Base-by-base conservation (phyloP, 768 basidiomycete genomes). In the Leccinum sublutescens region DNA sequence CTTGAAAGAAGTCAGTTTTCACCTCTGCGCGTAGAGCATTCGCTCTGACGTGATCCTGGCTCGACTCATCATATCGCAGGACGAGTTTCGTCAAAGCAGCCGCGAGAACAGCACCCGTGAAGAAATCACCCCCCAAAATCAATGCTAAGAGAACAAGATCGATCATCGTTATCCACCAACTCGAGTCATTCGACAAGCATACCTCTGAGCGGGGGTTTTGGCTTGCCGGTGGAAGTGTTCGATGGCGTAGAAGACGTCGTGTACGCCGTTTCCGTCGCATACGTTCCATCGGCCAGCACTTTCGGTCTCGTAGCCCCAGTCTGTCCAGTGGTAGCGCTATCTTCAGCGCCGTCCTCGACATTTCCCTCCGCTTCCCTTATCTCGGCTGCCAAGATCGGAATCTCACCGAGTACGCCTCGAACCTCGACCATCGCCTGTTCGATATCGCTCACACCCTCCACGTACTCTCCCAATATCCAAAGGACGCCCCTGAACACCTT, bases 391-490 rank as follows among this genome's bases (percentile, higher is more conserved):
- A 98, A 76, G 56, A 99, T 98, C 5, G 97, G 97, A n/a, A 99
- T 90, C 77, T 99, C 97, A 14, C 97, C 96, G 36, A 99, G 75
- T 14, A 93, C 88, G 69, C 87, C 86, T 56, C 95, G 80, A 48
- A 98, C 80, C 72, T 93, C 91, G 50, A 78, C 78, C 81, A 97
- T 86, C 2, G 87, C 82, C 49, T 74, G 79, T 59, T 86, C 80
- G 61, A 98, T 91, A 59, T 91, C 91, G 56, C 74, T 58, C 52
- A 81, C 75, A 5, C 78, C 75, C 62, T 87, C 85, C 40, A 91
- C 87, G 66, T 98, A 99, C 76, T 98, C 96, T 62, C 97, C 96
- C n/a, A 98, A 80, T 63, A 98, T 97, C 96, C 97, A 98, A 51
- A 98, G 82, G 17, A 98, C 84, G 7, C 96, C 97, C 5, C 95